phyloP scores from a whole-genome alignment of 1,284 basidiomycete species.

The Vanrija sp. region DNA sequence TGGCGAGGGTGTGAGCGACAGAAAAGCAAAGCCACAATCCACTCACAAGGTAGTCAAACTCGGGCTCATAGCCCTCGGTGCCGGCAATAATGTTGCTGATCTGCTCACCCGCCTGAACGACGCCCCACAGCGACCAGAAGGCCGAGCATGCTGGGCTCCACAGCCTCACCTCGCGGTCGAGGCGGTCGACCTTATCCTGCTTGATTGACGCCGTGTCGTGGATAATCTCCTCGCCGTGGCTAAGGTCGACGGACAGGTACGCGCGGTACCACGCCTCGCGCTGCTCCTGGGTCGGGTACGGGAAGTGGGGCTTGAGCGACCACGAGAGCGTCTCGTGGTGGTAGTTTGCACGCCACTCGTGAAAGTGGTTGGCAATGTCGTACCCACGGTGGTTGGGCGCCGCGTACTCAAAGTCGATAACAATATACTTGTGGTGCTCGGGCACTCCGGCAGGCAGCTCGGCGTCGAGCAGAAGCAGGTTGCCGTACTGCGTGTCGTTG shows the following conservation, averaged over 20 bases:
- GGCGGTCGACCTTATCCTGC: conserved; percentile 47
- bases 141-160: conserved; percentile 87
- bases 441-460: conserved; percentile 52
- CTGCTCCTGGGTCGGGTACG: conserved; percentile 70
- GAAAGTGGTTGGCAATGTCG: conserved; percentile 94
- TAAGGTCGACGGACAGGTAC: conserved; percentile 58
- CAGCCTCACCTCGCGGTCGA: conserved; percentile 71
- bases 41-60: conserved; percentile 50
- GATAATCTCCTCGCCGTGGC: conserved; percentile 33
- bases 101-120: conserved; percentile 82
- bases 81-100: conserved; percentile 57
- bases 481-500: conserved; percentile 92
- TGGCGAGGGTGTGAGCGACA: conserved; percentile 7
- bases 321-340: conserved; percentile 62
- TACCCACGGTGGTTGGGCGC: conserved; percentile 80
- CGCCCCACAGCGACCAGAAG: conserved; percentile 88
- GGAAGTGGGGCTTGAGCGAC: conserved; percentile 63
- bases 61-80: conserved; percentile 23
- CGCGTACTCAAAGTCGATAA: conserved; percentile 94
- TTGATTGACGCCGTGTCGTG: conserved; percentile 32
- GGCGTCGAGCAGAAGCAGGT: conserved; percentile 68
- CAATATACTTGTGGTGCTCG: conserved; percentile 67
- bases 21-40: too few species aligned
- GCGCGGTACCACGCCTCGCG: conserved; percentile 76
- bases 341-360: conserved; percentile 92